These are phyloP conservation scores for Rhododendron molle DNA, from an alignment of 148 eudicot genomes.

Conservation along the genomic window DNA sequence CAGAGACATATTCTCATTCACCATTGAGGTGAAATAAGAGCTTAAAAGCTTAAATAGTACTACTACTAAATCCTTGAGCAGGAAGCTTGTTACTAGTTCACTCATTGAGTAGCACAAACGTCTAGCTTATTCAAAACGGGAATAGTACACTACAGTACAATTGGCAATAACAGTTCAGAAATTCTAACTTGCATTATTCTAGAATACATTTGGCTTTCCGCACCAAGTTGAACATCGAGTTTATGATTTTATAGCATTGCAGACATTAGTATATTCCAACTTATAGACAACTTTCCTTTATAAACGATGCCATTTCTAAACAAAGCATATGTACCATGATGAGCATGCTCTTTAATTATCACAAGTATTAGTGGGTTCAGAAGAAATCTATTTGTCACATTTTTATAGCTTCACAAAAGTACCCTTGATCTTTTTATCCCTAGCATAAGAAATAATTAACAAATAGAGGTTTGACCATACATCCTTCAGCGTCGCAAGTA, in stretches of 20 bases:
- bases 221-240: not conserved
- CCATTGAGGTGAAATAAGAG: not conserved
- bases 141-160: not conserved
- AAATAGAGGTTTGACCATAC: slow-evolving; percentile 29
- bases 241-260: not conserved
- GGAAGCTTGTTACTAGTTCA: not conserved
- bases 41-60: not conserved
- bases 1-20: not conserved
- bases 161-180: not conserved
- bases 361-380: not conserved
- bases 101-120: not conserved
- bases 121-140: not conserved
- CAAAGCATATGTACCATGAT: not conserved
- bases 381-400: not conserved
- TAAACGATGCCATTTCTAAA: not conserved
- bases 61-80: not conserved
- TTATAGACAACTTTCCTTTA: not conserved
- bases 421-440: not conserved
- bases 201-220: not conserved
- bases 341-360: not conserved
- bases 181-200: not conserved
- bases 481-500: slow-evolving; percentile 75
- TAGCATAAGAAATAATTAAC: not conserved
- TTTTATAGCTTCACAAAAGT: not conserved
- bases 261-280: not conserved